Evolutionary conservation across 148 eudicot species (phyloP), one percentile per base, ranked within the genome.

Genomic region (Bassia scoparia): DNA sequence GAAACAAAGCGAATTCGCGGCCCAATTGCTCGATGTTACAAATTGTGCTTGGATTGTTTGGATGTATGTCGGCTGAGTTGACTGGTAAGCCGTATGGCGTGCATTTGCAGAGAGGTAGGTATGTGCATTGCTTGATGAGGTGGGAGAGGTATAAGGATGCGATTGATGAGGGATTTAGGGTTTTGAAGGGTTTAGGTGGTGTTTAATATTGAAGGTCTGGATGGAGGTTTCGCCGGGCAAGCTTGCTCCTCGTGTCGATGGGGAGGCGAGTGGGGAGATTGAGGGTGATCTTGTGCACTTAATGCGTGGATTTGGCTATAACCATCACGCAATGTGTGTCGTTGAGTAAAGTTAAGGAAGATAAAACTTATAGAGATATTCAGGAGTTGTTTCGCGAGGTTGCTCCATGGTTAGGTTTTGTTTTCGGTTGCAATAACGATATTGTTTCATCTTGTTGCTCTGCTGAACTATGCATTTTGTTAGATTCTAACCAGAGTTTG

Each of bases 321-420:
- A 80, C 66, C 15, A 44, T 91, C 27, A 80, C 82, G 20, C 90
- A 88, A 65, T 87, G 91, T 67, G 86, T 77, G 68, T 73, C 80
- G 2, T 44, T 77, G 82, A 81, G 78, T 70, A 83, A 74, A 68
- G 80, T 79, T 53, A 88, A 81, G 78, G 81, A 79, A 20, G 93
- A 27, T 5, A 80, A 61, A 1, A 84, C 84, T 68, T 91, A 89
- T 59, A 5, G 70, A 61, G 76, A 74, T 35, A 34, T 94, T 31
- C 54, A 88, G 53, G 44, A 23, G 41, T 76, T 91, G 90, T 81
- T 84, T 20, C 30, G 77, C 1, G 97, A 88, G 77, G 82, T 83
- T 44, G 68, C 64, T 0, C 89, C 93, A 9, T 94, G 96, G 97
- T 83, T 91, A 78, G 88, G 91, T 97, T 90, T 21, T 34, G 76